Conservation (phyloP, 1,139 yeast genomes). For the Suhomyces anneliseae region DNA sequence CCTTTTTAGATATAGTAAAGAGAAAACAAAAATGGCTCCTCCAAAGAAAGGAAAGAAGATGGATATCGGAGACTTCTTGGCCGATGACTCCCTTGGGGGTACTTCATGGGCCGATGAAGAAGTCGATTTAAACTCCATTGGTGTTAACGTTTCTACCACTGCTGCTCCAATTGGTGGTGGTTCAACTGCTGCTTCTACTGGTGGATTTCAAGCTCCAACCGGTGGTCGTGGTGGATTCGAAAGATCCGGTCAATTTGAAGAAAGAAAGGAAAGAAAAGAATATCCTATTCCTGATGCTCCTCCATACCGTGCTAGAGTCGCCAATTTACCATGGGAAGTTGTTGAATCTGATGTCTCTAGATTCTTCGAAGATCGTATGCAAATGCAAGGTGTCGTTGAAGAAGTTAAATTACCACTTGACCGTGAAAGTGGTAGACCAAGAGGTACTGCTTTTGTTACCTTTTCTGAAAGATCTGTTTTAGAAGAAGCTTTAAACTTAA, state of each 20-base stretch:
- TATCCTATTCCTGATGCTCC: slow-evolving; percentile 88
- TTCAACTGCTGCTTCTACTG: slow-evolving; percentile 10
- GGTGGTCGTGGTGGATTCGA: slow-evolving; percentile 8
- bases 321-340: slow-evolving; percentile 83
- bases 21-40: slow-evolving; percentile 22
- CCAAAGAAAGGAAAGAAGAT: slow-evolving; percentile 48
- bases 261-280: slow-evolving; percentile 54
- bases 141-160: slow-evolving; percentile 23
- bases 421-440: slow-evolving; percentile 59
- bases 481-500: slow-evolving; percentile 67
- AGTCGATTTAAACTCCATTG: slow-evolving; percentile 27
- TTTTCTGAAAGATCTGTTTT: slow-evolving; percentile 64
- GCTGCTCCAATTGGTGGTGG: slow-evolving; percentile 21
- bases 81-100: slow-evolving; percentile 49
- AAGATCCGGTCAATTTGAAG: slow-evolving; percentile 11
- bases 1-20: neutral
- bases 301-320: slow-evolving; percentile 86
- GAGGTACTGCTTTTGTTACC: slow-evolving; percentile 88
- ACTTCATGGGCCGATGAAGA: slow-evolving; percentile 33
- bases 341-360: slow-evolving; percentile 64
- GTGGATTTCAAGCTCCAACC: slow-evolving; percentile 4
- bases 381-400: slow-evolving; percentile 46
- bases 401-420: slow-evolving; percentile 75
- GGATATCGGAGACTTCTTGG: slow-evolving; percentile 53
- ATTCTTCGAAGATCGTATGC: slow-evolving; percentile 67